phyloP scores from a whole-genome alignment of 2,329 filamentous ascomycete species.

The Cordyceps tenuipes region DNA sequence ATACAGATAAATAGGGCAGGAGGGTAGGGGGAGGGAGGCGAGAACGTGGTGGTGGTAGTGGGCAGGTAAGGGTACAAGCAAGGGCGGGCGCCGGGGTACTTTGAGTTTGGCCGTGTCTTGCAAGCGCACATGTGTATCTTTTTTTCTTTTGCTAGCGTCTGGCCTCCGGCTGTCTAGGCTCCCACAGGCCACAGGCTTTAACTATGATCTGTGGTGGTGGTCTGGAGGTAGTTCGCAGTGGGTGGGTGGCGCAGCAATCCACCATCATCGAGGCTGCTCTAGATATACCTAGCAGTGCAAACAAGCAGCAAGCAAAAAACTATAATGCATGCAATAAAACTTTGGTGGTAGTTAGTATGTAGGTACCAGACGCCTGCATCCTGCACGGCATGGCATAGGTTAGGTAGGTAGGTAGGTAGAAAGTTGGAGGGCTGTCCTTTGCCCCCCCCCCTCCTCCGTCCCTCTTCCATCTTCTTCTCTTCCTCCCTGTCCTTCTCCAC shows the following conservation, averaged over 20 bases:
- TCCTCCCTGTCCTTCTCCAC: no score
- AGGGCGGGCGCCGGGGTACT: not conserved
- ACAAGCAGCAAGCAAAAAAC: not conserved
- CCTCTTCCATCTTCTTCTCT: no score
- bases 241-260: not conserved
- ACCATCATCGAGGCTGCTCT: not conserved
- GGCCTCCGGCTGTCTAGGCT: not conserved
- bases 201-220: no score
- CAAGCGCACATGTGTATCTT: not conserved
- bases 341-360: no score
- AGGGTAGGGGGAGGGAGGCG: not conserved
- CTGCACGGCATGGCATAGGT: not conserved
- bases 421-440: no score
- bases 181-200: no score
- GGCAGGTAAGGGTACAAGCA: no score
- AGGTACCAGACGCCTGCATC: not conserved
- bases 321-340: no score
- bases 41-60: not conserved
- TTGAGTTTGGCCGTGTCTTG: not conserved
- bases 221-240: not conserved
- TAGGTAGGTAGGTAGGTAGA: no score
- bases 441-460: not conserved
- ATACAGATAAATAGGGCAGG: no score
- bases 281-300: not conserved
- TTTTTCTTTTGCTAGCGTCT: not conserved